These are phyloP conservation scores for Xylaria hypoxylon DNA, from an alignment of 2,329 filamentous ascomycete genomes.

Conservation along the genomic window DNA sequence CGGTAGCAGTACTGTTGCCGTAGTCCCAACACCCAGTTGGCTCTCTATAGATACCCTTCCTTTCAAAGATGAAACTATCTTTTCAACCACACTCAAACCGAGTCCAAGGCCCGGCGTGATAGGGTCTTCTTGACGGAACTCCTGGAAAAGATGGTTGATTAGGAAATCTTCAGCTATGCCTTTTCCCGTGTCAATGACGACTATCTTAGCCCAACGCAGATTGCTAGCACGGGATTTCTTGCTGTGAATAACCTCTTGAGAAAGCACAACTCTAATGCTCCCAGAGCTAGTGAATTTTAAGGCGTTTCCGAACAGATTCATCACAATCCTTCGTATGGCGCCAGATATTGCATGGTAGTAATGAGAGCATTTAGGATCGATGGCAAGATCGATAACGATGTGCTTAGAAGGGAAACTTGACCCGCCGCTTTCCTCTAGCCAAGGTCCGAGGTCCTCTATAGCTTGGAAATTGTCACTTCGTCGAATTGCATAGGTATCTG, in stretches of 20 bases:
- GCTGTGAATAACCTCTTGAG: conserved; percentile 33
- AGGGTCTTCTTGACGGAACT: conserved; percentile 73
- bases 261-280: conserved; percentile 45
- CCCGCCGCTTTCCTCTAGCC: conserved; percentile 14
- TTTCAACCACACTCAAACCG: conserved; percentile 72
- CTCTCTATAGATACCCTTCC: conserved; percentile 41
- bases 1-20: conserved; percentile 31
- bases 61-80: conserved; percentile 56
- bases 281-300: conserved; percentile 67
- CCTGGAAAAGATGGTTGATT: conserved; percentile 68
- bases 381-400: conserved; percentile 61
- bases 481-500: conserved; percentile 28
- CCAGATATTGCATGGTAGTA: conserved; percentile 66
- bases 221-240: conserved; percentile 33
- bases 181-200: conserved; percentile 71
- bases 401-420: conserved; percentile 10
- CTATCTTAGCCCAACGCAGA: conserved; percentile 53
- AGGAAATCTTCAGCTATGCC: conserved; percentile 74
- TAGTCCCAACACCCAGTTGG: conserved; percentile 47
- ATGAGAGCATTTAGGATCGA: conserved; percentile 62
- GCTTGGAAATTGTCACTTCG: conserved; percentile 29
- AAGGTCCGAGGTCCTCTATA: conserved; percentile 24
- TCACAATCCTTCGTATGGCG: conserved; percentile 64
- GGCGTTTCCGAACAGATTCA: conserved; percentile 73
- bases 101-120: conserved; percentile 72